Evolutionary conservation across 257 asterid species (phyloP), one percentile per base, ranked within the genome.

Genomic region (Ballota nigra): DNA sequence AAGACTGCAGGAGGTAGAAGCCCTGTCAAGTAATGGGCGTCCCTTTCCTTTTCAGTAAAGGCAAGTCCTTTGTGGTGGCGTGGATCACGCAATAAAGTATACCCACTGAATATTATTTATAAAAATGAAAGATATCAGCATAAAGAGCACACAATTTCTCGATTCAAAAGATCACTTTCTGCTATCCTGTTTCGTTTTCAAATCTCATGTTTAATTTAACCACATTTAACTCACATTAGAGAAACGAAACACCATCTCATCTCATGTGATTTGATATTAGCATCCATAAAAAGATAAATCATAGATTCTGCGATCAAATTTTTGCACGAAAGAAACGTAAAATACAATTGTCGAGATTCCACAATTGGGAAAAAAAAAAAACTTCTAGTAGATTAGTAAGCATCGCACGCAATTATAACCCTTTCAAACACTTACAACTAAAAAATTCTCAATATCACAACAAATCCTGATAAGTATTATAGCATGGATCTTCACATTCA

Each of bases 11-110:
- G 96, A 38, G 99, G 99, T 45, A 95, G 81, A 81, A 95, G 95
- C 23, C 99, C 99, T 0, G 93, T 86, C 82, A 95, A 84, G 82
- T 88, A 95, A 79, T 89, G 97, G 3, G 96, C 89, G 79, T 92
- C 95, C 81, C 99, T 83, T 77, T 95, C 99, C 8, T 80, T 80
- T 8, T 82, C 96, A 26, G 82, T 83, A 79, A 95, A 95, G 15
- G 97, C 98, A 20, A 87, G 86, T 58, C 99, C 99, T 74, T 95
- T 95, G 84, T 95, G 92, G 78, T 86, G 90, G 72, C 71, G 98
- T 29, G 97, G 98, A 68, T 95, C 96, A 13, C 99, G 96, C 83
- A 95, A 63, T 82, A 95, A 80, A 38, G 82, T 80, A 72, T 81
- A 80, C 34, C 98, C 99, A 63, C 98, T 94, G 95, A 52, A 64